These are phyloP conservation scores for Datisca glomerata DNA, from an alignment of 306 rosid species.

Conservation along the genomic window DNA sequence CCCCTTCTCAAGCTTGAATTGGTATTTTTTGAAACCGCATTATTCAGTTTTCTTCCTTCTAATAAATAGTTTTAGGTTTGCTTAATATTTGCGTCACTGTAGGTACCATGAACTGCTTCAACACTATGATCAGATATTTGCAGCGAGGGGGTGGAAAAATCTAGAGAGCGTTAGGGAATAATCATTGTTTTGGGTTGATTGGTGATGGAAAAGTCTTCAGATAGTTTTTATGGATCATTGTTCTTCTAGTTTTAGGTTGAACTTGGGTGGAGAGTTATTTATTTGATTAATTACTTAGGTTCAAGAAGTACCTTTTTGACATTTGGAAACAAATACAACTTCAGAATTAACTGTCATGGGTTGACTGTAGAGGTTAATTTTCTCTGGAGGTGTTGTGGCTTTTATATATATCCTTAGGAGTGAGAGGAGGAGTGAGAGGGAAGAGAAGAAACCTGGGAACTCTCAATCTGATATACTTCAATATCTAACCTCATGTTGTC, in stretches of 20 bases:
- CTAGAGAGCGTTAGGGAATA: not conserved
- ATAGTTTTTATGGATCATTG: no score
- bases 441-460: not conserved
- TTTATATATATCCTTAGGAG: not conserved
- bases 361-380: not conserved
- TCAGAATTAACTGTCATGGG: no score
- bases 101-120: not conserved
- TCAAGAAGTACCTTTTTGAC: no score
- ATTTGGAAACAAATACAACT: no score
- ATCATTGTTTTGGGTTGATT: not conserved
- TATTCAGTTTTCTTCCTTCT: not conserved
- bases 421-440: no score
- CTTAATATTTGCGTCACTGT: not conserved
- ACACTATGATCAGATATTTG: no score
- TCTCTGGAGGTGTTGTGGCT: not conserved
- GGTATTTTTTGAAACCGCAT: not conserved
- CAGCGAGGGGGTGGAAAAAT: not conserved
- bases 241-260: no score
- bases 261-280: no score
- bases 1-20: not conserved
- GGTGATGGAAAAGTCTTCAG: not conserved
- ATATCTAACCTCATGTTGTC: no score
- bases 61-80: not conserved
- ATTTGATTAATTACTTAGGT: no score
- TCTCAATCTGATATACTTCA: no score